Base-by-base conservation (phyloP, 2,329 filamentous ascomycete species). In the Alternaria sp. region DNA sequence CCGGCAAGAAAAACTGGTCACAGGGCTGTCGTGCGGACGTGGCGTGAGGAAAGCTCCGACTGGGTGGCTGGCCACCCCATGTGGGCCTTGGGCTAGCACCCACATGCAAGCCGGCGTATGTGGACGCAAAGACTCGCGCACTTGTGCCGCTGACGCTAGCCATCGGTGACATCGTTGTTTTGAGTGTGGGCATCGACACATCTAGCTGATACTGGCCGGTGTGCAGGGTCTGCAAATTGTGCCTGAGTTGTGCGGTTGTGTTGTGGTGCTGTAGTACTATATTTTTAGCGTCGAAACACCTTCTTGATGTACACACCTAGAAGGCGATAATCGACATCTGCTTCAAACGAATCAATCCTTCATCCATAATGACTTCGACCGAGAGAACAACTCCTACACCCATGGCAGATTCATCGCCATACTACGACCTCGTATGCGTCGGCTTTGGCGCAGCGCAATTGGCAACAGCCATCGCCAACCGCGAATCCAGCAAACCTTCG, bases 381-480 rank as follows among this genome's bases (percentile, higher is more conserved):
- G 62, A 70, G 54, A 66, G 68, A 22, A 57, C 52, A 22, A 63
- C 66, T 11, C 59, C 42, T 34, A 65, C 68, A 28, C 60, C 69
- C 12, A 59, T 62, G 42, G 38, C 64, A 18, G 59, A 63, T 42
- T 30, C 59, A 8, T 57, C 64, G 11, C 51, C 61, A 53, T 70
- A 56, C 12, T 77, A 71, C 55, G 75, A 78, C 52, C 63, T 77
- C 24, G 65, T 78, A n/a, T 75, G 72, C 59, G 66, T 78, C 44
- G 76, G 76, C 9, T 78, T 78, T 48, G 72, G 76, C 7, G 73
- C 75, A 46, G 72, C 74, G 38, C 74, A 76, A 51, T 47, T 78
- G 30, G 75, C 75, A 12, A 75, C 74, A 18, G 76, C 76, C 24
- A 76, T 78, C 55, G 76, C 76, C 8, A 74, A 75, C 36, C 69